Conservation (phyloP, 768 basidiomycete genomes). For the Serendipita indica region DNA sequence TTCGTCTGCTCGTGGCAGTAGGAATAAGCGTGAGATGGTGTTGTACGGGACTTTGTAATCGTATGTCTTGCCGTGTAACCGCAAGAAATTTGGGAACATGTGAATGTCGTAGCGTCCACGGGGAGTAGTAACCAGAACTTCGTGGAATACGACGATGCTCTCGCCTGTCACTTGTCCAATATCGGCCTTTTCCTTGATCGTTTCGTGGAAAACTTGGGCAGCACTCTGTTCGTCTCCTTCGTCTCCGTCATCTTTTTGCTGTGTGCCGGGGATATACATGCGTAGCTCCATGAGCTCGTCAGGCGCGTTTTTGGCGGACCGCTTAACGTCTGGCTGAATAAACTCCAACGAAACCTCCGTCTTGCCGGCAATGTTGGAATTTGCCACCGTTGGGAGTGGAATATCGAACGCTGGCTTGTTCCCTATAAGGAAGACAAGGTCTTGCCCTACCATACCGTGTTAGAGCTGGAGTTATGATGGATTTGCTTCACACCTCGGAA, state of each 20-base stretch:
- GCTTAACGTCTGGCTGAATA: slow-evolving; percentile 28
- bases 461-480: not conserved
- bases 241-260: slow-evolving; percentile 39
- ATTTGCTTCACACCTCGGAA: slow-evolving; percentile 55
- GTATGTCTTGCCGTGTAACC: slow-evolving; percentile 95
- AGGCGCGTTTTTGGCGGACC: slow-evolving; percentile 27
- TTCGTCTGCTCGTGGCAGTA: slow-evolving; percentile 86
- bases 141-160: slow-evolving; percentile 85
- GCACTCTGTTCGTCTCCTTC: slow-evolving; percentile 75
- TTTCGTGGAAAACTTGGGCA: slow-evolving; percentile 92
- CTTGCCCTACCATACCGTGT: slow-evolving; percentile 45
- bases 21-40: slow-evolving; percentile 75
- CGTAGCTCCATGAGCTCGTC: slow-evolving; percentile 95
- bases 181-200: slow-evolving; percentile 90
- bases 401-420: slow-evolving; percentile 83
- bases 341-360: slow-evolving; percentile 99
- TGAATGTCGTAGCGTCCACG: slow-evolving; percentile 96
- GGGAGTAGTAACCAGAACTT: slow-evolving; percentile 87
- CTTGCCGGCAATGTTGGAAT: slow-evolving; percentile 94
- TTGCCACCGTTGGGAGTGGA: slow-evolving; percentile 72
- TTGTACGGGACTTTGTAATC: slow-evolving; percentile 94
- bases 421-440: slow-evolving; percentile 80
- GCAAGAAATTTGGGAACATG: slow-evolving; percentile 89
- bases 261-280: slow-evolving; percentile 82
- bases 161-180: slow-evolving; percentile 86